A percentile compares a stretch with the other conserved stretches of the same genome.
phyloP scores from a whole-genome alignment of 805 yeast species.

The Alloascoidea hylecoeti region DNA sequence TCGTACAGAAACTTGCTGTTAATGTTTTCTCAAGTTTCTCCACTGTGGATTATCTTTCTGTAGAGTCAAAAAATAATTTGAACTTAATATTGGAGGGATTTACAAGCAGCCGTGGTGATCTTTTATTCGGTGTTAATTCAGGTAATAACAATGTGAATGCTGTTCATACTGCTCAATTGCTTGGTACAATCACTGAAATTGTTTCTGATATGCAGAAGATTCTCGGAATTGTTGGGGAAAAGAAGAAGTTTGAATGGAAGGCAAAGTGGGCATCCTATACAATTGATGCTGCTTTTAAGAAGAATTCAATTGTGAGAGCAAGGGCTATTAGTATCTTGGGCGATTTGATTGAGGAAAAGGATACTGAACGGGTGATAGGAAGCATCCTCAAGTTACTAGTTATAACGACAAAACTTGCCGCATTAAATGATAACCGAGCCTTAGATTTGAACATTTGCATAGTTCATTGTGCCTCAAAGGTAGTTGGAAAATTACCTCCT shows the following conservation, averaged over 20 bases:
- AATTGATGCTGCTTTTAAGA: background rate
- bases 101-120: background rate
- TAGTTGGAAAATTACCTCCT: background rate
- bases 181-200: slow-evolving; percentile 1
- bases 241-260: background rate
- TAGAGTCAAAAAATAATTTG: slow-evolving; percentile 23
- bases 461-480: background rate
- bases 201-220: slow-evolving; percentile 26
- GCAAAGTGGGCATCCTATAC: background rate
- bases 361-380: too few species aligned
- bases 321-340: background rate
- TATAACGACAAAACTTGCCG: background rate
- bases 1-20: slow-evolving; percentile 43
- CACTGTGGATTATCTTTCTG: slow-evolving; percentile 36
- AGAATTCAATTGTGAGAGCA: background rate
- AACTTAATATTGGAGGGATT: slow-evolving; percentile 21
- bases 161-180: slow-evolving; percentile 11
- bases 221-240: slow-evolving; percentile 11
- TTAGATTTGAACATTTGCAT: background rate
- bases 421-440: background rate
- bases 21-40: slow-evolving; percentile 60
- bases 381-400: background rate
- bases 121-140: background rate
- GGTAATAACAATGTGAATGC: background rate
- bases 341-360: background rate